phyloP scores from a whole-genome alignment of 257 asterid genomes.

The Capsicum chinense region DNA sequence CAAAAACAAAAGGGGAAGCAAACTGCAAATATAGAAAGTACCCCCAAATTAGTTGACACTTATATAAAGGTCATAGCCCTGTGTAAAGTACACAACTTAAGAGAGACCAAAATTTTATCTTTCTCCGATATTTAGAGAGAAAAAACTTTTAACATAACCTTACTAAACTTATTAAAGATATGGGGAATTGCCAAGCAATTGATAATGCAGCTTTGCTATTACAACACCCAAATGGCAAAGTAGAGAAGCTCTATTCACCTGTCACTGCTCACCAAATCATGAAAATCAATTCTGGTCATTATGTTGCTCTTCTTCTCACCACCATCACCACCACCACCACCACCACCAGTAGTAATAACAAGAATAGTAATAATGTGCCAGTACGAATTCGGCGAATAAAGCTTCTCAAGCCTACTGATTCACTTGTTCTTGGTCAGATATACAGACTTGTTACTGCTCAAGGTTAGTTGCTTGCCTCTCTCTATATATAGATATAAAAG shows the following conservation, averaged over 20 bases:
- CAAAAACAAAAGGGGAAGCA: too few relatives aligned
- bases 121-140: too few relatives aligned
- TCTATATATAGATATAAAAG: too few relatives aligned
- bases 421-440: slow-evolving; percentile 82
- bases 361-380: slow-evolving; percentile 36
- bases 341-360: not conserved
- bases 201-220: slow-evolving; percentile 67
- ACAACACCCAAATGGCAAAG: slow-evolving; percentile 81
- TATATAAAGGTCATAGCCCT: slow-evolving; percentile 12
- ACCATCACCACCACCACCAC: slow-evolving; percentile 63
- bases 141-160: not conserved
- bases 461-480: slow-evolving; percentile 45
- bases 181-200: slow-evolving; percentile 97
- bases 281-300: slow-evolving; percentile 85
- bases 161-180: slow-evolving; percentile 23
- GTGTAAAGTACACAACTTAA: too few relatives aligned
- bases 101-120: not conserved
- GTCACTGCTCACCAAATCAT: slow-evolving; percentile 67
- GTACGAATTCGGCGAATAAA: slow-evolving; percentile 71
- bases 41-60: not conserved
- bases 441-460: slow-evolving; percentile 78
- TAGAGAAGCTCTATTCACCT: slow-evolving; percentile 56
- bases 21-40: not conserved
- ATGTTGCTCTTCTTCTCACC: slow-evolving; percentile 88
- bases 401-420: slow-evolving; percentile 77